Evolutionary conservation across 2,329 filamentous ascomycete genomes (phyloP).

Genomic region (Mycocentrospora acerina): DNA sequence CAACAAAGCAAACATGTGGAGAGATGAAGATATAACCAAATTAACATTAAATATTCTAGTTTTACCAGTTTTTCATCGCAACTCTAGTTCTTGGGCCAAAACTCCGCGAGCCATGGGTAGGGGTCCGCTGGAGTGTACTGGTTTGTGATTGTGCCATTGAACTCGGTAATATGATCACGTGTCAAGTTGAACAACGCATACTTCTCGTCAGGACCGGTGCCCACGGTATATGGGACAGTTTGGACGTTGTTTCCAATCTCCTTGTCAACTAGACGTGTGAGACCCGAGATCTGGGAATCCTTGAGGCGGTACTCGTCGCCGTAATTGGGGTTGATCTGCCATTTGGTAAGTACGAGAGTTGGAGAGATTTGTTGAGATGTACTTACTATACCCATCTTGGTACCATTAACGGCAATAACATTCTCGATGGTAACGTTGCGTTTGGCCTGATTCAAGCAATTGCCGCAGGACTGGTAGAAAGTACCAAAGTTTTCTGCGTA

Average conservation of each 20-base stretch:
- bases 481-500: conserved; percentile 28
- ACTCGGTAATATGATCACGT: conserved; percentile 23
- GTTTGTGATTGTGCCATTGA: conserved; percentile 18
- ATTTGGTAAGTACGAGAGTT: neutral
- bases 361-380: neutral
- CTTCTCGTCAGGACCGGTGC: conserved; percentile 28
- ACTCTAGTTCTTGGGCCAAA: conserved; percentile 17
- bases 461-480: conserved; percentile 28
- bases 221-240: conserved; percentile 26
- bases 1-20: too few species aligned
- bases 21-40: too few species aligned
- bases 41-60: too few species aligned
- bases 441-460: conserved; percentile 29
- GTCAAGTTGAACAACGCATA: conserved; percentile 29
- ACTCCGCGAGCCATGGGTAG: conserved; percentile 24
- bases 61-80: too few species aligned
- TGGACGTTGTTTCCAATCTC: conserved; percentile 31
- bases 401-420: conserved; percentile 25
- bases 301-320: conserved; percentile 29
- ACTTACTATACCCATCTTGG: conserved; percentile 27
- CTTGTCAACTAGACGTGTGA: conserved; percentile 26
- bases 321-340: conserved; percentile 24
- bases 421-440: conserved; percentile 30
- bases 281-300: conserved; percentile 18
- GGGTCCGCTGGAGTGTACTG: conserved; percentile 22